Evolutionary conservation across 257 asterid genomes (phyloP), one percentile per base, ranked within the genome.

Genomic region (Jaltomata sinuosa): DNA sequence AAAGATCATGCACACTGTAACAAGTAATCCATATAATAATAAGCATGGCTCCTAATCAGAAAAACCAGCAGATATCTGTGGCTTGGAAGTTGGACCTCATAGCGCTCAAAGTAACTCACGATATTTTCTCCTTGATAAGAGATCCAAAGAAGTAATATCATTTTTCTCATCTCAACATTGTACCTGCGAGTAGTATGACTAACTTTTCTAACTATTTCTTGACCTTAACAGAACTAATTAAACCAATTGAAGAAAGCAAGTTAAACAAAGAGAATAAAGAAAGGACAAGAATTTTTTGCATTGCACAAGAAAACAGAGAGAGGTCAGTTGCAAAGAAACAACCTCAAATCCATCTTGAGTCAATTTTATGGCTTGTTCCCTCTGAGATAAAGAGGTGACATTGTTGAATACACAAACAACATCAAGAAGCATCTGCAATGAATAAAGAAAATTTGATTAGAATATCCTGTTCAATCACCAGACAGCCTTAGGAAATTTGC

Each of bases 291-390:
- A 76, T 76, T 27, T 47, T 9, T 1, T 47, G 45, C 42, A 49
- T 76, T 76, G 62, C 62, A 49, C 15, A 42, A 49, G 18, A 16
- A 76, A 76, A 49, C 42, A 49, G 59, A 49, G 62, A 77, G 50
- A 47, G 19, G 25, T 18, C 57, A 36, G 80, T 29, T 65, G 54
- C 45, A 38, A 81, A 90, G 81, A 38, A 49, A 40, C 25, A 49
- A 95, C 99, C 98, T 96, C 92, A 15, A 93, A 83, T 80, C 98
- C 98, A 42, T 91, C 92, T 90, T 93, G 95, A 76, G 87, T 91
- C 85, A 95, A 81, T 87, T 93, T 94, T 22, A 94, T 89, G 25
- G 94, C 85, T 71, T 94, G 99, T 80, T 91, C 94, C 87, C 76
- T 92, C 89, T 85, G 98, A 81, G 98, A 91, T 84, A 95, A 85